Percentiles rank a stretch among this genome's conserved stretches.
Conservation (phyloP, 345 rosid genomes). For the Angophora floribunda region DNA sequence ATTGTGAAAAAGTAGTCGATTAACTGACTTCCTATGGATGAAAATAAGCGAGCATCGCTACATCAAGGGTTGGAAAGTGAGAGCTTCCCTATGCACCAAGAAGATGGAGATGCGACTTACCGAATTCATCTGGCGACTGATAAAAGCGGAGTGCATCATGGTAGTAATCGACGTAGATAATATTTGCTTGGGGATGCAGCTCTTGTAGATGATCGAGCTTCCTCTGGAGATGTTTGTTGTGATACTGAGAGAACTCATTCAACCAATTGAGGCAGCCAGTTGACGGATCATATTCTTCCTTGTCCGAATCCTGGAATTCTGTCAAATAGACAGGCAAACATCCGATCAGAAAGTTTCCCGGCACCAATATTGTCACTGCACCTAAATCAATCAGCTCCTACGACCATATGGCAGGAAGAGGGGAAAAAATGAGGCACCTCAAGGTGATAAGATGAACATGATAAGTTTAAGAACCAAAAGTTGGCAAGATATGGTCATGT, state of each 20-base stretch:
- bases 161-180: slow-evolving; percentile 30
- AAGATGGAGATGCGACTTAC: neutral
- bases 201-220: slow-evolving; percentile 5
- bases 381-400: slow-evolving; percentile 41
- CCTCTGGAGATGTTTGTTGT: slow-evolving; percentile 20
- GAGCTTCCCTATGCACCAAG: neutral
- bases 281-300: slow-evolving; percentile 17
- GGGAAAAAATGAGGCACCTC: neutral
- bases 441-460: neutral
- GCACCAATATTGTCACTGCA: slow-evolving; percentile 30
- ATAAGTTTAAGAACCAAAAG: neutral
- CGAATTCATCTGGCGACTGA: slow-evolving; percentile 20
- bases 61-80: neutral
- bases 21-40: neutral
- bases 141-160: slow-evolving; percentile 7
- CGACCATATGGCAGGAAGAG: neutral
- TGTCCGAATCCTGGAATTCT: neutral
- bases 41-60: neutral
- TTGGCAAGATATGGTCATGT: neutral
- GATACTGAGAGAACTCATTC: slow-evolving; percentile 21
- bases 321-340: slow-evolving; percentile 19
- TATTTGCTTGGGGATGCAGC: slow-evolving; percentile 17
- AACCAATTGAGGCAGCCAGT: slow-evolving; percentile 34
- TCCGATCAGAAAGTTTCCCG: slow-evolving; percentile 32
- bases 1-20: neutral